These are phyloP conservation scores for Monascus purpureus DNA, from an alignment of 495 filamentous ascomycete species.

Conservation along the genomic window DNA sequence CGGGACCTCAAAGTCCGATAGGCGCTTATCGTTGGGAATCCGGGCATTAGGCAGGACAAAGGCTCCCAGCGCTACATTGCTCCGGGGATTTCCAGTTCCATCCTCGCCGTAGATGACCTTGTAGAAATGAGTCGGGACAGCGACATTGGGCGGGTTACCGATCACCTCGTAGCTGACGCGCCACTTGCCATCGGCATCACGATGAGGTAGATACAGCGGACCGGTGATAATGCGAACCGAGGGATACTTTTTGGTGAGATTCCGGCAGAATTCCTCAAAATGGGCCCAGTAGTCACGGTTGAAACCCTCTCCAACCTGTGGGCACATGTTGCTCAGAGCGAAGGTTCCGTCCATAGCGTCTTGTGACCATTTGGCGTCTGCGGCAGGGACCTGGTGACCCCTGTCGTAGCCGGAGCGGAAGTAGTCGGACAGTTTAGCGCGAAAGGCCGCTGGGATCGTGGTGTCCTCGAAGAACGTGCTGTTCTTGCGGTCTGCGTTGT, in stretches of 20 bases:
- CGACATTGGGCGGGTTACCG: conserved; percentile 81
- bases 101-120: conserved; percentile 96
- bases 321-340: conserved; percentile 87
- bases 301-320: conserved; percentile 94
- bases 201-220: conserved; percentile 77
- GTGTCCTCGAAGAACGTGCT: conserved; percentile 71
- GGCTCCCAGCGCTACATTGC: conserved; percentile 78
- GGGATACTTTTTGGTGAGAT: conserved; percentile 68
- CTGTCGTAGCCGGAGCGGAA: conserved; percentile 71
- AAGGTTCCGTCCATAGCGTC: conserved; percentile 91
- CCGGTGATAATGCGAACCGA: conserved; percentile 86
- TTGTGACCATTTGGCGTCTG: conserved; percentile 93
- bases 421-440: conserved; percentile 84
- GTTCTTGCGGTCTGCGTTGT: conserved; percentile 72
- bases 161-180: conserved; percentile 95
- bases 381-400: conserved; percentile 79
- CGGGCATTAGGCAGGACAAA: conserved; percentile 89
- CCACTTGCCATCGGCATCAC: conserved; percentile 83
- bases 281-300: conserved; percentile 99
- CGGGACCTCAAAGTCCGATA: conserved; percentile 87
- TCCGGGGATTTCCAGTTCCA: conserved; percentile 36
- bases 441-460: conserved; percentile 69
- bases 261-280: conserved; percentile 90
- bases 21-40: conserved; percentile 74
- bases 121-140: conserved; percentile 97